A percentile compares a stretch with the other conserved stretches of the same genome.
Evolutionary conservation across 208 protist species (phyloP).

Genomic region (Strigomonas culicis): DNA sequence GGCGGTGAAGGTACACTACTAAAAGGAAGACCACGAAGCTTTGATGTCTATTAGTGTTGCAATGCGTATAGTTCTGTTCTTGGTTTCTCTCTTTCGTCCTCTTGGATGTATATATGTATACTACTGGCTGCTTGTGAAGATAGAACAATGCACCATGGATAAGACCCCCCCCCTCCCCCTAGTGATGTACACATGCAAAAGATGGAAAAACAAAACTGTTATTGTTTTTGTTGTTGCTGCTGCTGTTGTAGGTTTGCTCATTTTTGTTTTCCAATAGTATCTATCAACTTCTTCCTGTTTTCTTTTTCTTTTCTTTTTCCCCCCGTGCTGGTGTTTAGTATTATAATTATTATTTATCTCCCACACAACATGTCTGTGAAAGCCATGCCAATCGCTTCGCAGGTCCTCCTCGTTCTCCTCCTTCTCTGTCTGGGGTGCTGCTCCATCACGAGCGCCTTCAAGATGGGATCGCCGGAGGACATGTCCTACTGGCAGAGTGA

Average conservation of each 20-base stretch:
- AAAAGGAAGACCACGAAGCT: not conserved
- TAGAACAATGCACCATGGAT: too few species aligned
- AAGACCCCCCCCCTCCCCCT: too few species aligned
- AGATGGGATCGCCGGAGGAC: constrained; percentile 3
- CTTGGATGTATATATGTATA: not conserved
- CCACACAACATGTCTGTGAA: too few species aligned
- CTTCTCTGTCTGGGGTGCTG: not conserved
- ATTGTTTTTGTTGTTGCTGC: not conserved
- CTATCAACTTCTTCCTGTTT: too few species aligned
- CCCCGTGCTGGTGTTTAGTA: too few species aligned
- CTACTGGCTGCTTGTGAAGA: too few species aligned
- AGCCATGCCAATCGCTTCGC: too few species aligned
- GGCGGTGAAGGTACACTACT: constrained; percentile 13
- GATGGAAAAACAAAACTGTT: not conserved
- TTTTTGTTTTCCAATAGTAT: too few species aligned
- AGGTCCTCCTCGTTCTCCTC: constrained; percentile 16
- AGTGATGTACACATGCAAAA: not conserved
- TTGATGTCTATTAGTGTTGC: not conserved
- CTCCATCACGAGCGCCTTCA: not conserved
- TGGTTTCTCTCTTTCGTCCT: not conserved
- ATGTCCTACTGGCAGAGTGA: constrained; percentile 35
- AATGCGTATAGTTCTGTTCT: not conserved
- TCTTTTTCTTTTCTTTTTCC: too few species aligned
- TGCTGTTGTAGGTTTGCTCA: not conserved
- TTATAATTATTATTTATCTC: too few species aligned